Base-by-base conservation (phyloP, 2,329 filamentous ascomycete species). In the Cryphonectria carpinicola region DNA sequence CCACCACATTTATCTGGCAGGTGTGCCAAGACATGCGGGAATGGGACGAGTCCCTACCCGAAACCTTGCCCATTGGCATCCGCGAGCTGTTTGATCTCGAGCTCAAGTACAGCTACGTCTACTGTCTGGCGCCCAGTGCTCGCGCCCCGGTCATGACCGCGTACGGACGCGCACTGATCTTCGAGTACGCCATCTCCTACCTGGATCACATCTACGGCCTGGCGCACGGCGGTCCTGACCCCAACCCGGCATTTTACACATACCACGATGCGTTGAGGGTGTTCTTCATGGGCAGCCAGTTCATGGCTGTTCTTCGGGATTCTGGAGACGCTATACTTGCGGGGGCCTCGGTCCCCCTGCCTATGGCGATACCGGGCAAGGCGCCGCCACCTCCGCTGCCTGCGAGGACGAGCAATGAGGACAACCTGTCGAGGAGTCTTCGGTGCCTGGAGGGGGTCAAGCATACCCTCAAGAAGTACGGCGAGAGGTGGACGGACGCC, bases 181-280 rank as follows among this genome's bases (percentile, higher is more conserved):
- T 97, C 78, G 94, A 97, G 78, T 91, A 96, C 76, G 91, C 91
- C 73, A 89, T 95, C 74, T 88, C 91, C n/a, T 98, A 96, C 77
- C 88, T 96, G 65, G 87, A 92, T 71, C 88, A 89, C 72, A 89
- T 97, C 73, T 87, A 92, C 75, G 87, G 89, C 6, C 86, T 94
- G 62, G 86, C 92, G 35, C 86, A 87, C 70, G 85, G 88, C 74
- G 79, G 87, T 4, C 81, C 84, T 49, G 87, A 89, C 72, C 85
- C 84, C 43, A 87, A 89, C 72, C 85, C 87, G 22, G 88, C 91
- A 5, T 92, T 95, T 66, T 89, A 96, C 76, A 95, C 93, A 0
- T 97, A 95, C 76, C 91, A 97, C 77, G 95, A 98, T 78, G 93
- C 94, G 1, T 87, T 97, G 76, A 90, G 95, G 67, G 90, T 93